Evolutionary conservation across 768 basidiomycete genomes (phyloP).

Genomic region (Kwoniella heveanensis): DNA sequence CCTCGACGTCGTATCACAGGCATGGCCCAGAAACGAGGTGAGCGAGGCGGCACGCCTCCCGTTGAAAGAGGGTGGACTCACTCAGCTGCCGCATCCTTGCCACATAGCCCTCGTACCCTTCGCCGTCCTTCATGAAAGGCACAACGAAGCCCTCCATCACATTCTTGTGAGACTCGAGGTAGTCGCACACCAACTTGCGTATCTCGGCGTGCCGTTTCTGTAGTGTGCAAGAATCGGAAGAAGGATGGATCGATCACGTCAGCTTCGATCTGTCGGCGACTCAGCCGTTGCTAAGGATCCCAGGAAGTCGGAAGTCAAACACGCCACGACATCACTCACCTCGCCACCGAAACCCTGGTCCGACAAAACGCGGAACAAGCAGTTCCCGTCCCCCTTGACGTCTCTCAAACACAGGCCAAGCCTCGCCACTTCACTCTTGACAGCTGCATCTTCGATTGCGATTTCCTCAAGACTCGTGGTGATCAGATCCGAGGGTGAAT

Average conservation of each 20-base stretch:
- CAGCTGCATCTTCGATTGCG: constrained; percentile 18
- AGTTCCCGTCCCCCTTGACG: constrained; percentile 49
- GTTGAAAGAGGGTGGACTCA: constrained; percentile 21
- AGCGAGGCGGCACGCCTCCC: not conserved
- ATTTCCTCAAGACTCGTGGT: constrained; percentile 22
- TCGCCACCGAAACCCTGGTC: constrained; percentile 45
- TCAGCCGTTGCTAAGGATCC: too few relatives aligned
- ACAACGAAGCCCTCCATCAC: constrained; percentile 36
- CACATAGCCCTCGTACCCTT: constrained; percentile 43
- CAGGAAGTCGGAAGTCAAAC: too few relatives aligned
- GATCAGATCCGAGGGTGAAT: constrained; percentile 17
- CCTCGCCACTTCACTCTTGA: constrained; percentile 27
- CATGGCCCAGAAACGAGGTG: not conserved
- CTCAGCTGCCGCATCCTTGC: constrained; percentile 40
- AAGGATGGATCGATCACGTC: too few relatives aligned
- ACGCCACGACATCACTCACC: constrained; percentile 12
- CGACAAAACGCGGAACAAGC: constrained; percentile 41
- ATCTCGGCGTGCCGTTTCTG: constrained; percentile 43
- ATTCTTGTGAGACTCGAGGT: constrained; percentile 38
- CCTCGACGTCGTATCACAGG: too few relatives aligned
- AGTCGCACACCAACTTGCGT: constrained; percentile 44
- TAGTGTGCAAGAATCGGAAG: too few relatives aligned
- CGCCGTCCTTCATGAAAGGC: constrained; percentile 36
- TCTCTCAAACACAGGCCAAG: constrained; percentile 40
- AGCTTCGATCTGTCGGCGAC: not conserved